Evolutionary conservation across 176 grass and related monocot species (phyloP), one percentile per base, ranked within the genome.

Genomic region (Eleusine indica): DNA sequence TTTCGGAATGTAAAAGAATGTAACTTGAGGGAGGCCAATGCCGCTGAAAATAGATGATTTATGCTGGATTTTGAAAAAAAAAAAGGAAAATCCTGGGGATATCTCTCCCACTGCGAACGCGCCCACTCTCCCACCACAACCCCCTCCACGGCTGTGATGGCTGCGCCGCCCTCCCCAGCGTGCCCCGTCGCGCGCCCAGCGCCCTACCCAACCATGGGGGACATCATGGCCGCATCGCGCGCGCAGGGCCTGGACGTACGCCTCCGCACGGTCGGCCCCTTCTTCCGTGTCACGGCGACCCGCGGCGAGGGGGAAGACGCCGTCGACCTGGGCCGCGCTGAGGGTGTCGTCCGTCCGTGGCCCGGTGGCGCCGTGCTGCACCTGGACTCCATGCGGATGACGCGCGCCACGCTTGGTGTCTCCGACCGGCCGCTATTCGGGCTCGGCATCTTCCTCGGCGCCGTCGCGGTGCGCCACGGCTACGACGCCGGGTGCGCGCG

Each of bases 331-430:
- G 96, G 96, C 25, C 88, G 82, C 65, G 96, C 93, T 39, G 80
- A 98, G 85, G 93, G 96, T 28, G 87, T 76, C 22, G 61, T 95
- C 22, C 75, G 91, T 9, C 93, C 93, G 3, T 98, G 96, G 93
- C 60, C 80, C 13, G 85, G 83, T 14, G 89, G 89, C 17, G 74
- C 85, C 61, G 66, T 98, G 35, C 89, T 98, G 73, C 93, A 98
- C 80, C 80, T 95, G 18, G 89, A 98, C 71, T 94, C 91, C 85
- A 92, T 95, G 85, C 83, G 91, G 42, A 93, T 94, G 89, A 87
- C 82, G 57, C 86, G 83, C 18, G 89, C 89, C 53, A 92, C 96
- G 35, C 81, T 63, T 56, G 60, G 18, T 38, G 90, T 85, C 37
- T 30, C 78, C 7, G 85, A 95, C 74, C 80, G 85, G n/a, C 87